These are phyloP conservation scores for Dictyostelium citrinum DNA, from an alignment of 78 protist species.

Conservation along the genomic window DNA sequence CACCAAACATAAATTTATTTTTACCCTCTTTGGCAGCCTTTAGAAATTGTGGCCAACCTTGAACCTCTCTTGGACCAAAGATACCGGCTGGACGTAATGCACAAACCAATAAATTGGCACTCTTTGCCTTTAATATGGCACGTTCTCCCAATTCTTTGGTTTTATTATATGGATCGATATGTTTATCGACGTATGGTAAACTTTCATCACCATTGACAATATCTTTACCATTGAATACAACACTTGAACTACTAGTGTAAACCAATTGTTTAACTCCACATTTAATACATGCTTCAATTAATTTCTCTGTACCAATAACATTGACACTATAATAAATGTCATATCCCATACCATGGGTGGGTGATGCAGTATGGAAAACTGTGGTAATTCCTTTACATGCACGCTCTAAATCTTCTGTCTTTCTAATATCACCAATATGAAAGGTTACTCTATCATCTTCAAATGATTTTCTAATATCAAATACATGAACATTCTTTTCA, in stretches of 20 bases:
- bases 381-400: constrained; percentile 69
- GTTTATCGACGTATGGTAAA: constrained; percentile 17
- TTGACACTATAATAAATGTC: constrained; percentile 67
- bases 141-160: constrained; percentile 77
- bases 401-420: constrained; percentile 18
- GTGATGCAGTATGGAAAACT: constrained; percentile 81
- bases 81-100: constrained; percentile 82
- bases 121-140: constrained; percentile 14
- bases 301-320: constrained; percentile 72
- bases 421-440: constrained; percentile 71
- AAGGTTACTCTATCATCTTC: constrained; percentile 55
- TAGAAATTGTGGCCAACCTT: constrained; percentile 75
- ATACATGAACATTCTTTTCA: constrained; percentile 50
- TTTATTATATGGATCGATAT: constrained; percentile 69
- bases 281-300: constrained; percentile 41
- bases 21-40: constrained; percentile 68
- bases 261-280: constrained; percentile 31
- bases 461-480: constrained; percentile 76
- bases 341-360: constrained; percentile 78
- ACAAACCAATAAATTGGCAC: constrained; percentile 13
- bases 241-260: constrained; percentile 73
- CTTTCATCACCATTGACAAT: constrained; percentile 80
- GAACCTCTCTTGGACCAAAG: constrained; percentile 77
- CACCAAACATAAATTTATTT: constrained; percentile 71
- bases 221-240: constrained; percentile 65